These are phyloP conservation scores for Wickerhamomyces canadensis DNA, from an alignment of 805 yeast genomes.

Conservation along the genomic window DNA sequence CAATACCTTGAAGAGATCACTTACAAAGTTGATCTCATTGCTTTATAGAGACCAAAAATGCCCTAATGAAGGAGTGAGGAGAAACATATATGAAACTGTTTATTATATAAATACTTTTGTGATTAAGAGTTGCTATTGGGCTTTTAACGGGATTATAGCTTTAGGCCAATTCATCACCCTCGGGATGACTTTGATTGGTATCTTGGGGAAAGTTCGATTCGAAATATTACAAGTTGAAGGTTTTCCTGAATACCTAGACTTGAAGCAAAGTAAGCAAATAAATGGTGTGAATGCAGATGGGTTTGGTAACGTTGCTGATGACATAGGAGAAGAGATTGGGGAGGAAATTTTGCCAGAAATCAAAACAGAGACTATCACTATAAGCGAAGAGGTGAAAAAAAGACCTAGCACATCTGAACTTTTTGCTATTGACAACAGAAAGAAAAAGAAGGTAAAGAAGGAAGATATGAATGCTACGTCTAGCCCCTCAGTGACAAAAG, in stretches of 20 bases:
- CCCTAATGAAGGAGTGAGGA: slow-evolving; percentile 1
- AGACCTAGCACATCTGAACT: background rate
- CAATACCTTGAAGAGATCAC: slow-evolving; percentile 53
- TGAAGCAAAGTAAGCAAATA: too few relatives aligned
- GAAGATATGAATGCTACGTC: background rate
- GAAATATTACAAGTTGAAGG: slow-evolving; percentile 13
- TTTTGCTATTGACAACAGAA: slow-evolving; percentile 4
- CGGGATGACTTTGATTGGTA: slow-evolving; percentile 65
- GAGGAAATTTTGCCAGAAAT: slow-evolving; percentile 18
- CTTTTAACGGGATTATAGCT: slow-evolving; percentile 62
- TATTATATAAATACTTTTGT: slow-evolving; percentile 30
- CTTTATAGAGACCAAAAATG: slow-evolving; percentile 3
- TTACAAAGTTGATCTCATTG: slow-evolving; percentile 35
- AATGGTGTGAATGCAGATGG: background rate
- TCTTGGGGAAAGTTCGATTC: slow-evolving; percentile 39
- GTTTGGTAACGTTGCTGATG: slow-evolving; percentile 3
- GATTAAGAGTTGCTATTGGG: slow-evolving; percentile 46
- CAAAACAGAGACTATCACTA: background rate
- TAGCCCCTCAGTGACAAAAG: slow-evolving; percentile 6
- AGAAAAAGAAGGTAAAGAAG: slow-evolving; percentile 10
- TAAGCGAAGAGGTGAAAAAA: background rate
- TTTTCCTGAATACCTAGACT: slow-evolving; percentile 1
- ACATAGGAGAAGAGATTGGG: slow-evolving; percentile 28
- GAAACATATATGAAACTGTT: slow-evolving; percentile 14
- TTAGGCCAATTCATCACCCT: slow-evolving; percentile 73